Evolutionary conservation across 129 eudicot genomes (phyloP).

Genomic region (Daucus carota): DH1_v3.0 NC_030386.2:29298501-29299000

Average conservation of each 20-base stretch:
- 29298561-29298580: too few species aligned
- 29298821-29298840: not conserved
- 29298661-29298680: not conserved
- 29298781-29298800: not conserved
- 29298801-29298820: not conserved
- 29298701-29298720: not conserved
- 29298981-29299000: not conserved
- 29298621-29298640: not conserved
- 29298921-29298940: not conserved
- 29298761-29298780: not conserved
- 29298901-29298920: not conserved
- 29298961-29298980: constrained; percentile 1
- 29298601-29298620: too few species aligned
- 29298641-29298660: not conserved
- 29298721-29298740: not conserved
- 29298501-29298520: too few species aligned
- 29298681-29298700: not conserved
- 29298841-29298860: not conserved
- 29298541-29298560: too few species aligned
- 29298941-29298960: not conserved
- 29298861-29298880: not conserved
- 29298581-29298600: too few species aligned
- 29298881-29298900: constrained; percentile 4
- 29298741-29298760: not conserved
- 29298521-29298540: too few species aligned